These are phyloP conservation scores for Fusarium beomiforme DNA, from an alignment of 2,329 filamentous ascomycete species.

Conservation along the genomic window DNA sequence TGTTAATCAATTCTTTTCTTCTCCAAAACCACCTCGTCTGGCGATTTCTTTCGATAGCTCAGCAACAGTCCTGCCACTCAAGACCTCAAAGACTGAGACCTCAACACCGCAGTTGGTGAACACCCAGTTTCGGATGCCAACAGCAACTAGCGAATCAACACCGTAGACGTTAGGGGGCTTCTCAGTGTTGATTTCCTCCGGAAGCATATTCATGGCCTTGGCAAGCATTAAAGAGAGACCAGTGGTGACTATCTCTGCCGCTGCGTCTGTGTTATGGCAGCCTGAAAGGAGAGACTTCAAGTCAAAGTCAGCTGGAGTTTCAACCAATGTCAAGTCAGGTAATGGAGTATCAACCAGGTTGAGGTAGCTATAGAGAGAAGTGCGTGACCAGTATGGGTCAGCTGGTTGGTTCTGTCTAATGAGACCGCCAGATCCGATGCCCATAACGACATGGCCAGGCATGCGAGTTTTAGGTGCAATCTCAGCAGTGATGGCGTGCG, in stretches of 20 bases:
- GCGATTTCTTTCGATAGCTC: constrained; percentile 52
- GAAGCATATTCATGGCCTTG: constrained; percentile 56
- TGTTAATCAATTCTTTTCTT: constrained; percentile 7
- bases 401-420: constrained; percentile 61
- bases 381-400: constrained; percentile 65
- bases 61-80: constrained; percentile 54
- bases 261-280: constrained; percentile 43
- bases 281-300: constrained; percentile 48
- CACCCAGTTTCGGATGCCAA: constrained; percentile 64
- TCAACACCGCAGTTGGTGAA: constrained; percentile 55
- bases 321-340: constrained; percentile 38
- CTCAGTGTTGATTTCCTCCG: constrained; percentile 55
- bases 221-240: constrained; percentile 55
- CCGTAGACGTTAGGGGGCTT: constrained; percentile 58
- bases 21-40: constrained; percentile 45
- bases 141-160: constrained; percentile 63
- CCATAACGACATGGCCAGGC: constrained; percentile 61
- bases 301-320: constrained; percentile 31
- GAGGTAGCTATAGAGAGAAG: constrained; percentile 59
- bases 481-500: constrained; percentile 56
- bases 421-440: constrained; percentile 65
- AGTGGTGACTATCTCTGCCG: constrained; percentile 47
- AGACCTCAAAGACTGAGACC: constrained; percentile 59
- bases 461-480: constrained; percentile 41
- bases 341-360: constrained; percentile 58